A percentile compares a stretch with the other conserved stretches of the same genome.
Conservation (phyloP, 805 yeast species). For the Blastobotrys attinorum region DNA sequence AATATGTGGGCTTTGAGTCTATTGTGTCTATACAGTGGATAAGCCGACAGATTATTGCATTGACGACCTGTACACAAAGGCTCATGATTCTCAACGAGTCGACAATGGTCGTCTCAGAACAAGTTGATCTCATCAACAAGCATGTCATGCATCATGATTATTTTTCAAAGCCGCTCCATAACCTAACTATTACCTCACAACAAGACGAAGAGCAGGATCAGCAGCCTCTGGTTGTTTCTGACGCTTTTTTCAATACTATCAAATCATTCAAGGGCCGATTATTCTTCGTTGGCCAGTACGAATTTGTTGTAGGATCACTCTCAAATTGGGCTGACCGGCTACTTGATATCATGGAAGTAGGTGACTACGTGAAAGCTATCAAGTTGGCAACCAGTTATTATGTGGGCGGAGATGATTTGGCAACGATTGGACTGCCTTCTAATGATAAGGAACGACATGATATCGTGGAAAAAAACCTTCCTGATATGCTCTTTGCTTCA, state of each 20-base stretch:
- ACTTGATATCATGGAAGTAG: constrained; percentile 38
- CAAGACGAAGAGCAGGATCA: constrained; percentile 13
- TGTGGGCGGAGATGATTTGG: constrained; percentile 39
- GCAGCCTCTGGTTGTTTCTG: constrained; percentile 26
- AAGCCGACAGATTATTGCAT: constrained; percentile 32
- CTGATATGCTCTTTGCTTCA: constrained; percentile 49
- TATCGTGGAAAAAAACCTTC: constrained; percentile 45
- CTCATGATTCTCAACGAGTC: constrained; percentile 36
- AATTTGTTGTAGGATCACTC: constrained; percentile 48
- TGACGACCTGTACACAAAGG: constrained; percentile 41
- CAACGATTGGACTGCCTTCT: constrained; percentile 50
- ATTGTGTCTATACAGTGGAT: constrained; percentile 55
- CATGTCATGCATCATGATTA: constrained; percentile 32
- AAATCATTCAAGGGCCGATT: constrained; percentile 39
- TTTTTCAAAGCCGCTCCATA: constrained; percentile 20
- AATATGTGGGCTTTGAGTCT: constrained; percentile 40
- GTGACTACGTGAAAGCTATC: constrained; percentile 50
- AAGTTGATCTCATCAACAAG: constrained; percentile 34
- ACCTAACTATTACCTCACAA: constrained; percentile 11
- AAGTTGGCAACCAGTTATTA: constrained; percentile 47
- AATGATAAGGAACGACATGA: constrained; percentile 36
- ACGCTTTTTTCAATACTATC: constrained; percentile 31
- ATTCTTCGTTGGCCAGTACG: constrained; percentile 45
- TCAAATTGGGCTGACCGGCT: constrained; percentile 66
- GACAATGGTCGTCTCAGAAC: constrained; percentile 30